Conservation (phyloP, 139 green algal species). For the Micromonas commoda region DNA sequence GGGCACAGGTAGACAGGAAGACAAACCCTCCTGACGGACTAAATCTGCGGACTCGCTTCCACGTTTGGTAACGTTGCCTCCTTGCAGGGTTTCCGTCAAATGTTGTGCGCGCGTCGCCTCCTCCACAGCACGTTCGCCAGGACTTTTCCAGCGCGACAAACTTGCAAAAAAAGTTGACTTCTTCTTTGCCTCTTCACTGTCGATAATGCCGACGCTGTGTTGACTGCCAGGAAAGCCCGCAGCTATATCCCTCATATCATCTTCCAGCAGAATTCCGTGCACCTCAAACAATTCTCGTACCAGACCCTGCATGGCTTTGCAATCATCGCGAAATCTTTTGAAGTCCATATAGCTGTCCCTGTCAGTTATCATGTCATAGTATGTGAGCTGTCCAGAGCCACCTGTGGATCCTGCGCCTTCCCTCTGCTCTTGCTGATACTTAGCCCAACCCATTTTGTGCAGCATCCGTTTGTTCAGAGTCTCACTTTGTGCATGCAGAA, state of each 20-base stretch:
- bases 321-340: neutral
- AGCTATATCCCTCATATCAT: neutral
- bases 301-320: neutral
- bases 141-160: neutral
- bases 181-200: neutral
- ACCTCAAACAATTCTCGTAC: neutral
- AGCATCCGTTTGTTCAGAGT: neutral
- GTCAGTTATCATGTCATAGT: neutral
- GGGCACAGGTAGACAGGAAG: neutral
- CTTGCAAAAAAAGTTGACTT: neutral
- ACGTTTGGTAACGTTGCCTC: too few relatives aligned
- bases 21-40: too few relatives aligned
- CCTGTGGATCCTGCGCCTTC: neutral
- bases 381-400: neutral
- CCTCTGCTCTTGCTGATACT: neutral
- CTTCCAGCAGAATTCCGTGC: neutral
- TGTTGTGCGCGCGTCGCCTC: neutral
- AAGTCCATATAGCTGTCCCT: neutral
- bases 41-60: too few relatives aligned
- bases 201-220: neutral
- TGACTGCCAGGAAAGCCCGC: neutral
- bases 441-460: neutral
- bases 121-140: neutral
- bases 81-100: neutral
- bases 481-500: neutral